Evolutionary conservation across 768 basidiomycete genomes (phyloP), one percentile per base, ranked within the genome.

Genomic region (Royoungia palumana): DNA sequence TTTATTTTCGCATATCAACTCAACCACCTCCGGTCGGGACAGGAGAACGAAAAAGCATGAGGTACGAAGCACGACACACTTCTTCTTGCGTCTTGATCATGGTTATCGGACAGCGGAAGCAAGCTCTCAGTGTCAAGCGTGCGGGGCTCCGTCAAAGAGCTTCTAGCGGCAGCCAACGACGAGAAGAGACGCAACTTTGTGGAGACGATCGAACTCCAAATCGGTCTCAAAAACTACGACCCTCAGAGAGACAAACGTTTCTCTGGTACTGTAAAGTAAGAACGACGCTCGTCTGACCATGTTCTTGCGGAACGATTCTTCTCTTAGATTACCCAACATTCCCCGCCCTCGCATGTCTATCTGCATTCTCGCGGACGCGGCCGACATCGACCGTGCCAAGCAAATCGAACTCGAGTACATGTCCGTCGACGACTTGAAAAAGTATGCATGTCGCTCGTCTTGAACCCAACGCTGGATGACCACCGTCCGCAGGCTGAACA

Each of bases 181-280:
- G 92, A 93, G 72, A 87, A 89, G 75, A 88, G 81, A 74, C 84
- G 93, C 62, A 94, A 95, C 72, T 95, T 94, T 68, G 82, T 94
- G 55, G 93, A 95, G 80, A 96, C 94, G 49, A 85, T 95, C 67
- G 94, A 96, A 72, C 81, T 96, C 61, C 93, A 95, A 72, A 90
- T 96, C 61, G 94, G 94, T 60, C 81, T 96, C 66, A 96, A 95
- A 80, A 96, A 96, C 82, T 96, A 96, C 77, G 94, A 99, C 73
- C 95, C 96, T 61, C 96, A 98, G 83, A 80, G 96, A 57, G 96
- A 99, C 75, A 99, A 98, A 80, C 96, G 96, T 92, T 98, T 99
- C 89, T 94, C 92, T 57, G 93, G 93, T 65, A 96, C 93, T 43
- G 92, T 95, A 75, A 95, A 94, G 94, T 94, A 57, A 52, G 80